Conservation (phyloP, 805 yeast species). For the Spathaspora girioi region DNA sequence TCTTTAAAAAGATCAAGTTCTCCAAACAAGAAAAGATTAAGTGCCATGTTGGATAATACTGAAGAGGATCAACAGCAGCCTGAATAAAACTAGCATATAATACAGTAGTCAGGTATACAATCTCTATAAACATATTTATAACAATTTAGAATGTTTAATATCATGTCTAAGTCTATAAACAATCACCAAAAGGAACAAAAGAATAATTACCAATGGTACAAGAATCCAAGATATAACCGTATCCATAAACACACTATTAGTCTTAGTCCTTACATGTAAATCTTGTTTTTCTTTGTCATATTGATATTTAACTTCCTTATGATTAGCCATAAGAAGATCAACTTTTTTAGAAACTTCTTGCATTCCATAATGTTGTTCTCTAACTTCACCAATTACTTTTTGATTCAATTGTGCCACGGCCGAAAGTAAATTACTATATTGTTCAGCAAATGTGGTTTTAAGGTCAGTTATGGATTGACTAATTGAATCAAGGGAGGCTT, state of each 20-base stretch:
- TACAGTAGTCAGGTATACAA: too few relatives aligned
- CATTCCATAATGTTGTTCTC: constrained; percentile 34
- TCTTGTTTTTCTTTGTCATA: constrained; percentile 10
- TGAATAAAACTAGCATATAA: too few relatives aligned
- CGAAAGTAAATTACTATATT: constrained; percentile 28
- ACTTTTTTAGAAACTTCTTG: constrained; percentile 34
- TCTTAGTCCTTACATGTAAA: background rate
- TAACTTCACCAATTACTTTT: constrained; percentile 38
- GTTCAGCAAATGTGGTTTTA: constrained; percentile 23
- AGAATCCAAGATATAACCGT: constrained; percentile 35
- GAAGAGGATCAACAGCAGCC: too few relatives aligned
- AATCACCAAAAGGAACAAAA: constrained; percentile 41
- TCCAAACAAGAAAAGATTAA: constrained; percentile 32
- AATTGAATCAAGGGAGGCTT: constrained; percentile 5
- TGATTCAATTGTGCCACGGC: constrained; percentile 31
- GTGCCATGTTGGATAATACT: constrained; percentile 9
- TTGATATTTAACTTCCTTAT: constrained; percentile 32
- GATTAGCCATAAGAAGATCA: constrained; percentile 37
- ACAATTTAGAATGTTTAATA: constrained; percentile 57
- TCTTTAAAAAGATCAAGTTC: constrained; percentile 33
- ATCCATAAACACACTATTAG: constrained; percentile 13
- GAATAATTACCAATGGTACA: constrained; percentile 37
- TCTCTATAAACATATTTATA: constrained; percentile 20
- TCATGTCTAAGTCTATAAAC: constrained; percentile 57
- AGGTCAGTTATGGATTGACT: constrained; percentile 19